Evolutionary conservation across 2,329 filamentous ascomycete species (phyloP), one percentile per base, ranked within the genome.

Genomic region (Talaromyces sp.): DNA sequence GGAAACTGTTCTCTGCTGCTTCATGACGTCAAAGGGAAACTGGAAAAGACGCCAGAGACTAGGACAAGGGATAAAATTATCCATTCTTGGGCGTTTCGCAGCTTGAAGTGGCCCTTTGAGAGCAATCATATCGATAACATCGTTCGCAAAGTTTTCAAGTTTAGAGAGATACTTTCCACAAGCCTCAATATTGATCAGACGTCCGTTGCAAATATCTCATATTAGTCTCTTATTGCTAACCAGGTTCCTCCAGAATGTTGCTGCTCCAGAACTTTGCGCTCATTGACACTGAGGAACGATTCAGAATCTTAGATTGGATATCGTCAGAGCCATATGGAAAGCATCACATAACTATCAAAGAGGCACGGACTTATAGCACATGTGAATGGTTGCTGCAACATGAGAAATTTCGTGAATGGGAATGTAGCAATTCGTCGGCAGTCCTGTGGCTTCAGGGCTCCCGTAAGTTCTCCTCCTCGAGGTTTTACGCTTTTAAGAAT

Each of bases 371-470:
- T 17, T 19, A 46, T 1, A 32, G 57, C 10, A 67, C 68, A 31
- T 65, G 68, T 9, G 31, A 55, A 12, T 70, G 67, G 67, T 46
- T 70, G 12, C 50, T 64, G 17, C 26, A 59, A n/a, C 57, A 66
- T 27, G 24, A 55, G 8, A 50, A 53, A 1, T 67, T 64, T n/a
- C 24, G 14, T 10, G 50, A 62, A 29, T 69, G 68, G 68, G 32
- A 59, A 48, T 59, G 29, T 1, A 65, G 62, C 3, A 62, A 56
- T n/a, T 52, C 19, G 35, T 68, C 60, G n/a, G 62, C 54, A 51
- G 57, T 68, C n/a, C 64, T 67, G 41, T 66, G 60, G 66, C 60
- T 64, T 55, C 64, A 58, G 58, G 67, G 68, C 51, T 65, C 66
- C 35, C 65, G 68, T 69, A 62, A 61, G 65, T 64, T 19, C 43